Evolutionary conservation across 1,139 yeast genomes (phyloP), one percentile per base, ranked within the genome.

Genomic region (Debaryomyces coudertii): DNA sequence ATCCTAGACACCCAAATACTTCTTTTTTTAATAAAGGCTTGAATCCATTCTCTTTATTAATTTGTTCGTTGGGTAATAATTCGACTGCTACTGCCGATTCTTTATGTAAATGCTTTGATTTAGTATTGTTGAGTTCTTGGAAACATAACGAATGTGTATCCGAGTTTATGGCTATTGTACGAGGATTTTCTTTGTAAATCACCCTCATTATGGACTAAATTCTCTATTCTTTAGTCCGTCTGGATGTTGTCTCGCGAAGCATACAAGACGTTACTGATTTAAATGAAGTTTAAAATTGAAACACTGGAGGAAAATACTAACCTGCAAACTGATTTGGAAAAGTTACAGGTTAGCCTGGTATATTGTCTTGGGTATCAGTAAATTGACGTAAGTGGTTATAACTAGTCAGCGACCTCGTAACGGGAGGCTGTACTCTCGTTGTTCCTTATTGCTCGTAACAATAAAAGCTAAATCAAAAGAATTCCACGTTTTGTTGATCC

Each of bases 1-100:
- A 69, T 0, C 99, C 99, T 18, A 93, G 67, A 57, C 95, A 90
- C 1, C 99, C 99, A 55, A 72, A 76, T 15, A 88, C 77, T 22
- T 85, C 85, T 16, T 80, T 73, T 24, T 74, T 72, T 14, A 85
- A 67, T 28, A 90, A 68, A 23, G 66, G 60, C 50, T 71, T 75
- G 61, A 71, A 85, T 2, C 76, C 76, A 12, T 67, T 64, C 42
- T 68, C 73, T 42, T 63, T 56, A 20, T 71, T 61, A 51, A 79
- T 65, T 16, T 67, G 65, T 1, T 64, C 61, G 49, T 73, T 76
- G 14, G 77, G 65, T 4, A 73, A 65, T 40, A 82, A 60, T 57
- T 82, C 86, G 40, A 82, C 80, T 23, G 79, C 82, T 47, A 82
- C 82, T 45, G 79, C 71, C 20, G 62, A 62, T 42, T 58, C 52